Evolutionary conservation across 2,329 filamentous ascomycete genomes (phyloP), one percentile per base, ranked within the genome.

Genomic region (Diaporthe vaccinii): DNA sequence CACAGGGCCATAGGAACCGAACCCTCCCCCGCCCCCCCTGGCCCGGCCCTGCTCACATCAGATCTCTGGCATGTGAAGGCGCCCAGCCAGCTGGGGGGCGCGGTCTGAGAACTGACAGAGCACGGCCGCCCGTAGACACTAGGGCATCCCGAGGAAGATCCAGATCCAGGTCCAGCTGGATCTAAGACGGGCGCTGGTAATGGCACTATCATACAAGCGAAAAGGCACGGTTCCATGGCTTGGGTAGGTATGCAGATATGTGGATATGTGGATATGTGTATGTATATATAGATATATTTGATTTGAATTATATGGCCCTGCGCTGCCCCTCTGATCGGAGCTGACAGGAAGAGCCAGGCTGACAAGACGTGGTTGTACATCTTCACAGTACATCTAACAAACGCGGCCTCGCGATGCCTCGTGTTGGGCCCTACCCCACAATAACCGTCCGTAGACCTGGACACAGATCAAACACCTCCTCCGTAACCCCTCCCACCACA

Each of bases 41-140:
- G 59, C 25, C 62, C 20, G 44, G 44, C 28, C 65, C 46, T 68
- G 65, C 46, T 68, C 65, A 68, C 62, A 51, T 53, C 62, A 53
- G 22, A 51, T 36, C 25, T 65, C 73, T 74, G 49, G 36, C 73
- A 75, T 75, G 73, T 75, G 67, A 75, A 74, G 57, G 44, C 34
- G 72, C 31, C 65, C 41, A 53, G 62, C 62, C 46, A 51, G 25
- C 46, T 68, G 46, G 44, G 57, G 25, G 22, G 17, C 20, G 7
- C 14, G 7, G 46, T 39, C 62, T 68, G 28, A 39, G 46, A 53
- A 53, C 46, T 39, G 46, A 53, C 62, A 53, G 20, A 39, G n/a
- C 46, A 68, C 46, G 34, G 49, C 34, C 34, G 46, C 31, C 46
- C 31, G 46, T 51, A 4, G n/a, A 39, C 46, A 53, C 65, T 68